Percentiles rank a stretch among this genome's conserved stretches.
These are phyloP conservation scores for Allium cepa DNA, from an alignment of 106 monocot genomes.

Conservation along the genomic window DNA sequence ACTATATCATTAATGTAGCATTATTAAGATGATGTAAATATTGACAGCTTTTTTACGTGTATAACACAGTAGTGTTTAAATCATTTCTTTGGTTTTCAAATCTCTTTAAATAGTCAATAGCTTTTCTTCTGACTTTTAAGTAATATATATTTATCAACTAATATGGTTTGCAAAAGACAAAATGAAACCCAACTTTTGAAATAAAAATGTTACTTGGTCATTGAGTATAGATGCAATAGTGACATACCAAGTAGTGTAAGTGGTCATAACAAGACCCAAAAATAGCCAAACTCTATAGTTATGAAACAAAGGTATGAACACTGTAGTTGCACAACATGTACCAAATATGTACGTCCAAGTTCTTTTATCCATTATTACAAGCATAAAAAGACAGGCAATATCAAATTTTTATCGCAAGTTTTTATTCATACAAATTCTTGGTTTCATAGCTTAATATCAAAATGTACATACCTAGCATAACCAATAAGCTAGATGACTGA, in stretches of 20 bases:
- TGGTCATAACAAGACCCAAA: slow-evolving; percentile 66
- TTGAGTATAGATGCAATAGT: slow-evolving; percentile 56
- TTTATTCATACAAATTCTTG: too few relatives aligned
- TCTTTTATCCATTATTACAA: slow-evolving; percentile 64
- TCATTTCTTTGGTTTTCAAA: too few relatives aligned
- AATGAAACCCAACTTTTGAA: too few relatives aligned
- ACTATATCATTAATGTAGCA: too few relatives aligned
- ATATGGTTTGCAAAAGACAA: too few relatives aligned
- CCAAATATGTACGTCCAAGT: slow-evolving; percentile 84
- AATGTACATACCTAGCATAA: slow-evolving; percentile 44
- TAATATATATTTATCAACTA: too few relatives aligned
- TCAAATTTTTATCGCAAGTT: neutral
- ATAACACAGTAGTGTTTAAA: too few relatives aligned
- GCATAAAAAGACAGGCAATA: neutral
- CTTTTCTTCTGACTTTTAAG: too few relatives aligned
- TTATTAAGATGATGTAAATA: too few relatives aligned
- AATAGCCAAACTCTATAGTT: slow-evolving; percentile 83
- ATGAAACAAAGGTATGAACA: slow-evolving; percentile 83
- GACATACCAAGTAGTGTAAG: slow-evolving; percentile 76
- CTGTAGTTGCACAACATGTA: slow-evolving; percentile 75
- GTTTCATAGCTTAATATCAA: neutral
- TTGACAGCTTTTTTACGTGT: too few relatives aligned
- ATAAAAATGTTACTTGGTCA: slow-evolving; percentile 78
- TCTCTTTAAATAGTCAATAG: too few relatives aligned
- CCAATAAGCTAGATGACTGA: slow-evolving; percentile 80